Base-by-base conservation (phyloP, 2,329 filamentous ascomycete genomes). In the Septoria linicola region DNA sequence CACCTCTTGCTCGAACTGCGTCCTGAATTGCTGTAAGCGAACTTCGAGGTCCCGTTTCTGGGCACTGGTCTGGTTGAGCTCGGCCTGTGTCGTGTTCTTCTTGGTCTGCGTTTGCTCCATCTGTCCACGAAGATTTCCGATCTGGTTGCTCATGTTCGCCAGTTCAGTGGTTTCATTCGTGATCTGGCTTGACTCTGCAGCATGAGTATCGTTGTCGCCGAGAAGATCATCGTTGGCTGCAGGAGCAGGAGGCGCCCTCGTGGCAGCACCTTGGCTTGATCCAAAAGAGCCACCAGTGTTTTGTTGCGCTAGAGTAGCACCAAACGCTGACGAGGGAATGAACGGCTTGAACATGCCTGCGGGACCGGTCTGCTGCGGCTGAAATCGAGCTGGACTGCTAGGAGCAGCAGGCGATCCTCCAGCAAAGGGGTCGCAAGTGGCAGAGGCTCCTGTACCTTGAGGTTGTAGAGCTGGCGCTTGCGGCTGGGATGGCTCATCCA, bases 31-130 rank as follows among this genome's bases (percentile, higher is more conserved):
- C 3, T 88, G 83, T 21, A 99, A 76, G 17, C 93, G 85, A 59
- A 87, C 79, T 73, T 99, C 93, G 60, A 99, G 92, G 66, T 95
- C 92, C 63, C 87, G 86, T 75, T 96, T 97, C 69, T 97, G 91
- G 10, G 85, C 83, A 44, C 80, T 88, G 25, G 88, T 85, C 65
- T 91, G 88, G 55, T 80, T 87, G 44, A 97, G 74, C 53, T 96
- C 89, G 58, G 86, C 85, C 69, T 96, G 90, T 0, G 87, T 87
- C 2, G 82, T 81, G 4, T 76, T 80, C 57, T 90, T 86, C 72
- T 96, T 92, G 27, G 79, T 82, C 68, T 95, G 89, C 1, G 96
- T 87, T 61, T 92, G 89, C 67, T 96, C 89, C 83, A 95, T 96
- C 72, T 99, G 90, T 66, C 86, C 95, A 0, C 91, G 87, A 49